Conservation (phyloP, 2,329 filamentous ascomycete genomes). For the Aspergillus sp. region DNA sequence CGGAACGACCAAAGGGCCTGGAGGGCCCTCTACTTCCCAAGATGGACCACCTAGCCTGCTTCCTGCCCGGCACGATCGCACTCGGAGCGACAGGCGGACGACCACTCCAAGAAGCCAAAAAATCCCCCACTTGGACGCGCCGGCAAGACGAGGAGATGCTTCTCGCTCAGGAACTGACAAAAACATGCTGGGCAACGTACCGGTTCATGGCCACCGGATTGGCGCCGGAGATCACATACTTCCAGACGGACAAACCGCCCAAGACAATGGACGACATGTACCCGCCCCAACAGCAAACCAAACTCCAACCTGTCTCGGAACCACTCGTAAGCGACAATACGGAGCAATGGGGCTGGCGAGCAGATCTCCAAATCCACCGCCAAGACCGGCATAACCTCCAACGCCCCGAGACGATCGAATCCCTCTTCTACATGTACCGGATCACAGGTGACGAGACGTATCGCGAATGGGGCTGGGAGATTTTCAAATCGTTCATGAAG, state of each 20-base stretch:
- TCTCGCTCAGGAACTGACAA: conserved; percentile 82
- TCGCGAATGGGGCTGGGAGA: conserved; percentile 95
- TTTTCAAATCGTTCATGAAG: conserved; percentile 87
- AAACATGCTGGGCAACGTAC: conserved; percentile 98
- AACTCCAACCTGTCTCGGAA: conserved; percentile 28
- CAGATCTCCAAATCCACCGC: conserved; percentile 71
- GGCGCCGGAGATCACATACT: conserved; percentile 92
- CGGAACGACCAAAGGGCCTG: conserved; percentile 72
- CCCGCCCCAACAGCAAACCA: conserved; percentile 17
- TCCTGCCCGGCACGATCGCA: conserved; percentile 93
- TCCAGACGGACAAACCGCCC: conserved; percentile 64
- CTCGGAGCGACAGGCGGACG: conserved; percentile 75
- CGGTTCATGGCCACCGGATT: conserved; percentile 80
- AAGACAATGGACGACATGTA: conserved; percentile 38
- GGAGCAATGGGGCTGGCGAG: conserved; percentile 50
- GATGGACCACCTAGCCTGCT: conserved; percentile 98
- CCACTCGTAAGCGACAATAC: conserved; percentile 24
- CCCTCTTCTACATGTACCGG: conserved; percentile 95
- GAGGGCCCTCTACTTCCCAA: conserved; percentile 62
- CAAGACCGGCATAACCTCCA: conserved; percentile 89
- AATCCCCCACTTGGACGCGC: conserved; percentile 62
- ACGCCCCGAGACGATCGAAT: conserved; percentile 93
- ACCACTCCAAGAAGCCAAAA: conserved; percentile 65
- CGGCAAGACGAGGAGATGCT: conserved; percentile 79
- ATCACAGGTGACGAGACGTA: conserved; percentile 87